A percentile compares a stretch with the other conserved stretches of the same genome.
These are phyloP conservation scores for Sclerotinia spermophila DNA, from an alignment of 2,329 filamentous ascomycete genomes.

Conservation along the genomic window DNA sequence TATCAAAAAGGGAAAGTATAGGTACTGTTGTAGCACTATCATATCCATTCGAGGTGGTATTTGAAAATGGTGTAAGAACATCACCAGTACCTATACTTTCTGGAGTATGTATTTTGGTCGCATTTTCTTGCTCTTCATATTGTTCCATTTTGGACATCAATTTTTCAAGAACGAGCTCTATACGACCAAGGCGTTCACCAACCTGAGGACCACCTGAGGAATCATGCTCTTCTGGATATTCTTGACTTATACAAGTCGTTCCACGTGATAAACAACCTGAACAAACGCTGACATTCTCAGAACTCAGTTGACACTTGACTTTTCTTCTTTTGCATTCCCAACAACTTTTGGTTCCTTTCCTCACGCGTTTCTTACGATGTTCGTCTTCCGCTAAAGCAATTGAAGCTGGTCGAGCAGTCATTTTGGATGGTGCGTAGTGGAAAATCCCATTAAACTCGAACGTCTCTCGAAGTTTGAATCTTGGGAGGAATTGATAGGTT, in stretches of 20 bases:
- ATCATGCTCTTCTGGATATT: conserved; percentile 36
- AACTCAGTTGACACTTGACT: conserved; percentile 46
- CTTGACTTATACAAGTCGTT: conserved; percentile 35
- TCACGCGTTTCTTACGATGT: conserved; percentile 32
- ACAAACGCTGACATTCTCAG: conserved; percentile 42
- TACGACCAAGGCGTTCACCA: conserved; percentile 35
- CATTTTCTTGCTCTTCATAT: conserved; percentile 33
- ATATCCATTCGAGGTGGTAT: conserved; percentile 19
- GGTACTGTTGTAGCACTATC: conserved; percentile 28
- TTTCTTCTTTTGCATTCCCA: conserved; percentile 56
- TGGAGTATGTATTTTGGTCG: conserved; percentile 32
- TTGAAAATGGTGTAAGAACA: conserved; percentile 28
- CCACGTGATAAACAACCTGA: conserved; percentile 45
- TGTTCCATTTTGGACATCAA: conserved; percentile 32
- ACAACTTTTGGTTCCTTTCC: conserved; percentile 54
- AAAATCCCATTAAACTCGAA: neutral
- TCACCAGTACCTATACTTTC: conserved; percentile 31
- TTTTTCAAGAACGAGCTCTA: conserved; percentile 33
- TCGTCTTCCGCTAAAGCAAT: conserved; percentile 23
- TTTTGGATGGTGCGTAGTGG: neutral
- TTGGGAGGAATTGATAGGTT: neutral
- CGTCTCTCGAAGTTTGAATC: neutral
- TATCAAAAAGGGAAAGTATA: conserved; percentile 35
- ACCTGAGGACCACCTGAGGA: conserved; percentile 30
- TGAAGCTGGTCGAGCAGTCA: conserved; percentile 15